Percentiles rank a stretch among this genome's conserved stretches.
phyloP scores from a whole-genome alignment of 768 basidiomycete species.

The Tricholoma hemisulphureum region DNA sequence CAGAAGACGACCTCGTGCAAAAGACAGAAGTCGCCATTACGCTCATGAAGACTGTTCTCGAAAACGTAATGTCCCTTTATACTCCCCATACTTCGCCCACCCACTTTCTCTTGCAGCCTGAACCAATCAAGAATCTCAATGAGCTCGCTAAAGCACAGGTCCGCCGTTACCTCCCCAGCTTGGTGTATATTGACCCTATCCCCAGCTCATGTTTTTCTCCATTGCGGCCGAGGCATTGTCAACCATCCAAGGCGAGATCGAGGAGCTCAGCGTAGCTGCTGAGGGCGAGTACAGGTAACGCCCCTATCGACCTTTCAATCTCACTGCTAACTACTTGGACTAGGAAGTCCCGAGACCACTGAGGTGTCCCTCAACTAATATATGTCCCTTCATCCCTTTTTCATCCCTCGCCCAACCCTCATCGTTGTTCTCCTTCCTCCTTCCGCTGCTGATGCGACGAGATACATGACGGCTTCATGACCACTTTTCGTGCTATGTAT shows the following conservation, averaged over 20 bases:
- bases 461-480: neutral
- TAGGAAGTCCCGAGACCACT: slow-evolving; percentile 91
- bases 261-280: slow-evolving; percentile 88
- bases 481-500: neutral
- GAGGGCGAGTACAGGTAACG: slow-evolving; percentile 92
- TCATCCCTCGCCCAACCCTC: neutral
- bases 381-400: neutral
- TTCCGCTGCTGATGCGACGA: neutral
- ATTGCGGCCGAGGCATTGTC: slow-evolving; percentile 77
- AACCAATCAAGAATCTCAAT: slow-evolving; percentile 92
- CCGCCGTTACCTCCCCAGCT: neutral
- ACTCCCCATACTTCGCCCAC: neutral
- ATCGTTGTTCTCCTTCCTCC: neutral
- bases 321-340: neutral
- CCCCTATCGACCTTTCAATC: neutral
- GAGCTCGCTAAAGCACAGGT: slow-evolving; percentile 90
- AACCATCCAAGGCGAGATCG: slow-evolving; percentile 86
- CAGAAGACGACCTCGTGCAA: slow-evolving; percentile 94
- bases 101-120: slow-evolving; percentile 56
- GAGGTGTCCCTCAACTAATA: slow-evolving; percentile 46
- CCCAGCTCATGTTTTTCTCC: slow-evolving; percentile 68
- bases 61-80: slow-evolving; percentile 68
- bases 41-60: slow-evolving; percentile 96
- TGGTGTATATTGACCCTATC: neutral
- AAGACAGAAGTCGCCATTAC: slow-evolving; percentile 97